Evolutionary conservation across 768 basidiomycete species (phyloP).

Genomic region (Mrakia hoshinonis): DNA sequence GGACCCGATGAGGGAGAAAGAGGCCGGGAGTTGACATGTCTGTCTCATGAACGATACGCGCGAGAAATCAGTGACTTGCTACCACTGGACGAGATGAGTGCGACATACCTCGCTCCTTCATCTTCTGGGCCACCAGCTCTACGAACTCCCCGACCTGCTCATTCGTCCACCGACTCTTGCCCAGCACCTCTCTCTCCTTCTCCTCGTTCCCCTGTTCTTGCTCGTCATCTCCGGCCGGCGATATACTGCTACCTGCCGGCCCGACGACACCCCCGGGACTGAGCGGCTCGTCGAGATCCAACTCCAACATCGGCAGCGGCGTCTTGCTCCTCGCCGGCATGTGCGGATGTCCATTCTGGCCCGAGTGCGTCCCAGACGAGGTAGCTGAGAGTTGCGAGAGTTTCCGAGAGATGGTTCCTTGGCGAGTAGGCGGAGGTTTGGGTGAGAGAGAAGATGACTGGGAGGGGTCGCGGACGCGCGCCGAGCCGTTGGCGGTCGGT

Average conservation of each 20-base stretch:
- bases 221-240: background rate
- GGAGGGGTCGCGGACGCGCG: background rate
- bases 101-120: constrained; percentile 15
- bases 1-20: background rate
- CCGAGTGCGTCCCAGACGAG: background rate
- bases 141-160: constrained; percentile 7
- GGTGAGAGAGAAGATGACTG: background rate
- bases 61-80: too few relatives aligned
- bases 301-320: background rate
- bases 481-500: background rate
- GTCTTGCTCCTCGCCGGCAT: background rate
- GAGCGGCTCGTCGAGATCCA: background rate
- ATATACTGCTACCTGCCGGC: background rate
- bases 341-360: background rate
- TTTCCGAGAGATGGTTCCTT: background rate
- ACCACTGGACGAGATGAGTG: background rate
- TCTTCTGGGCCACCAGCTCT: background rate
- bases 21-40: background rate
- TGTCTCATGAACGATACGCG: background rate
- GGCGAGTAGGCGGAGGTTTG: background rate
- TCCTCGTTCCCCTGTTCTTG: background rate
- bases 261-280: background rate
- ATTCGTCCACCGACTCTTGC: background rate
- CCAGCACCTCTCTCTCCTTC: background rate
- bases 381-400: background rate